Base-by-base conservation (phyloP, 306 rosid genomes). In the Rubus parviflorus region DNA sequence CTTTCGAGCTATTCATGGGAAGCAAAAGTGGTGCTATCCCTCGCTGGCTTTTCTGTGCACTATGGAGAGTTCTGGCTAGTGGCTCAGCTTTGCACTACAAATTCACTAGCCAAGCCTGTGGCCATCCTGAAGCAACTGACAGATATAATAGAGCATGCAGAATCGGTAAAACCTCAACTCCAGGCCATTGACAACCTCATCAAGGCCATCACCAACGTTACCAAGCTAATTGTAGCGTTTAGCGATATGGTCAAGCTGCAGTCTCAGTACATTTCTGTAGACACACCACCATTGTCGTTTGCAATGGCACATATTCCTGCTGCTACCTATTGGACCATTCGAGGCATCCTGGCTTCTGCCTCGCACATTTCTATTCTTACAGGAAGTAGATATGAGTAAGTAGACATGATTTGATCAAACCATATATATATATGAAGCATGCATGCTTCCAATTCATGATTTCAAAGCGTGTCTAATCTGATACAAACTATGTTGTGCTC, bases 61-160 rank as follows among this genome's bases (percentile, higher is more conserved):
- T 88, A 82, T 73, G 97, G 96, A 14, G 97, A 96, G 76, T 86
- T 90, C 81, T 90, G 97, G 96, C 98, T 96, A 51, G 88, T 96
- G 51, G 83, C 86, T 78, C 88, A 91, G 47, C 85, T 79, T 54
- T 86, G 88, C 82, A 60, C 79, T 15, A 45, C 83, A 72, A 85
- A 88, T 12, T 69, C 88, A 69, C 89, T 96, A 40, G 98, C 99
- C 79, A 96, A 89, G 78, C 86, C 89, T 8, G 88, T 96, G 54
- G 92, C 98, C 2, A 80, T 88, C 58, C 89, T 96, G 16, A 92
- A 92, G 80, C 92, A 91, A 80, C 74, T 92, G 5, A 89, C 94
- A 1, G 89, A 89, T 65, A 15, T 88, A 5, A 77, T 74, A 4
- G 94, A 92, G 88, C 81, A 86, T 80, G 65, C 91, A 11, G 52